Conservation (phyloP, 257 asterid genomes). For the Penstemon barbatus region DNA sequence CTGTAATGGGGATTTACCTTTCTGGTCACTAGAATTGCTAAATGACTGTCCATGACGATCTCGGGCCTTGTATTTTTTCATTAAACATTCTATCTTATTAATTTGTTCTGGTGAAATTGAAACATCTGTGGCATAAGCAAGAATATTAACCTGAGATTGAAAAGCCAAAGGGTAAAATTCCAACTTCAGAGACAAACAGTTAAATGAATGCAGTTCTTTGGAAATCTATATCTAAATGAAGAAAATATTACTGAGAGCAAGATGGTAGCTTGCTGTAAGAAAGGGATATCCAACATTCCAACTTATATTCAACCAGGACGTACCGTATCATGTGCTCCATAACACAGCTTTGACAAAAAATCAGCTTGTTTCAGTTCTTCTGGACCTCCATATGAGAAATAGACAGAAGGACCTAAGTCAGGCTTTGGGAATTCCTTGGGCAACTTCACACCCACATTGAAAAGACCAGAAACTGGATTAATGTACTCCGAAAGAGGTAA, state of each 20-base stretch:
- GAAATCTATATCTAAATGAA: constrained; percentile 16
- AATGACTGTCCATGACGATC: constrained; percentile 42
- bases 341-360: constrained; percentile 67
- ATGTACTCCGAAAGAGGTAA: constrained; percentile 86
- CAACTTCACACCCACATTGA: constrained; percentile 73
- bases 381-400: constrained; percentile 73
- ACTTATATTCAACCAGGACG: constrained; percentile 22
- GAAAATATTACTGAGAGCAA: constrained; percentile 18
- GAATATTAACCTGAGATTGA: constrained; percentile 82
- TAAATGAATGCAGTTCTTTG: constrained; percentile 17
- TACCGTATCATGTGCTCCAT: constrained; percentile 87
- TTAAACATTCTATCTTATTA: constrained; percentile 51
- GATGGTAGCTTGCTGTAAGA: constrained; percentile 8
- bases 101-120: constrained; percentile 71
- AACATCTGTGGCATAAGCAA: constrained; percentile 81
- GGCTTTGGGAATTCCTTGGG: constrained; percentile 63
- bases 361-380: constrained; percentile 71
- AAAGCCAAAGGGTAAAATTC: constrained; percentile 27
- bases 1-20: constrained; percentile 71
- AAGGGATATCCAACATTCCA: constrained; percentile 15
- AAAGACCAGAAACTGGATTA: constrained; percentile 75
- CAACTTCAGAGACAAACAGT: not conserved
- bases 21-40: constrained; percentile 61
- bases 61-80: constrained; percentile 51
- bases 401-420: constrained; percentile 81